Evolutionary conservation across 106 monocot genomes (phyloP).

Genomic region (Platanthera guangdongensis): DNA sequence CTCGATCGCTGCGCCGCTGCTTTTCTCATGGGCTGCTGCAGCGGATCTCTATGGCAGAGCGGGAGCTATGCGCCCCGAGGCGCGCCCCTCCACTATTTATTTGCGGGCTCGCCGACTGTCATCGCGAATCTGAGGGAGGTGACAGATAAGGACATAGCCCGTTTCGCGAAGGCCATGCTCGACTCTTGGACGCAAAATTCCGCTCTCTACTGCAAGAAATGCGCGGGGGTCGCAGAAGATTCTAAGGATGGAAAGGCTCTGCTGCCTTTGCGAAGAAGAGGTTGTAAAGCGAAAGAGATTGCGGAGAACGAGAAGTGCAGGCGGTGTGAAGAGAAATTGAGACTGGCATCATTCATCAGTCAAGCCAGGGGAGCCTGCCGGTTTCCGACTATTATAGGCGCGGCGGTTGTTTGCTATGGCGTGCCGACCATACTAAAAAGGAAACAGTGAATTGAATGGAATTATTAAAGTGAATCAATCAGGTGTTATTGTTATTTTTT

Average conservation of each 20-base stretch:
- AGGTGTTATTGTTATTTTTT: no score
- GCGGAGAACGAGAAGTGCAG: slow-evolving; percentile 9
- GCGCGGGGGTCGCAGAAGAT: slow-evolving; percentile 9
- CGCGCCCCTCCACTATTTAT: slow-evolving; percentile 59
- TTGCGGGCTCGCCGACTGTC: slow-evolving; percentile 67
- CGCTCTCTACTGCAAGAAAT: not conserved
- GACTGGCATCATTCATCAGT: slow-evolving; percentile 58
- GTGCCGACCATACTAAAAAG: slow-evolving; percentile 66
- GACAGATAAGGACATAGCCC: slow-evolving; percentile 69
- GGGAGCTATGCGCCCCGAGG: slow-evolving; percentile 74
- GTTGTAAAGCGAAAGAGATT: slow-evolving; percentile 10
- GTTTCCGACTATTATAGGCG: slow-evolving; percentile 59
- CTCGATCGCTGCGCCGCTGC: slow-evolving; percentile 57
- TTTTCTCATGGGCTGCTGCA: slow-evolving; percentile 94
- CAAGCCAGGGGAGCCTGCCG: slow-evolving; percentile 65
- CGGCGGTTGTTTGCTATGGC: slow-evolving; percentile 91
- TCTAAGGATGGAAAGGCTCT: not conserved
- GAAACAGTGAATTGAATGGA: not conserved
- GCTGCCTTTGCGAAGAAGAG: slow-evolving; percentile 15
- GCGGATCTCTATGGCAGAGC: slow-evolving; percentile 54
- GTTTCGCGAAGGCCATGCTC: slow-evolving; percentile 63
- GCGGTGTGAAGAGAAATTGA: slow-evolving; percentile 14
- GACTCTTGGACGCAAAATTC: slow-evolving; percentile 57
- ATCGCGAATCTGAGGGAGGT: slow-evolving; percentile 94
- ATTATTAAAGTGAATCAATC: not conserved